Base-by-base conservation (phyloP, 352 stramenopile genomes). In the Phytophthora litchii region DNA sequence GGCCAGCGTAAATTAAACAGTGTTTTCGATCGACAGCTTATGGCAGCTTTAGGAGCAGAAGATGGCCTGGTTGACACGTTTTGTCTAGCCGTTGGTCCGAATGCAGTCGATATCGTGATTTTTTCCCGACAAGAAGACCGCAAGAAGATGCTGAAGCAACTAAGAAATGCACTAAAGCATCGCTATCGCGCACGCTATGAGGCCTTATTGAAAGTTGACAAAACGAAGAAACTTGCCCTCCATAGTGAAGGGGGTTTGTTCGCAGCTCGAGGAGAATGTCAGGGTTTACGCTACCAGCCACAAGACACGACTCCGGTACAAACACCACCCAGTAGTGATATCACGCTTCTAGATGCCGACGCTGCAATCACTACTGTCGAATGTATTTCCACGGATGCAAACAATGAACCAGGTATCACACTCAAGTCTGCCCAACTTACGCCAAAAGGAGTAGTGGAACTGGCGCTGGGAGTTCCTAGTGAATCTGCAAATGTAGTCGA, bases 1-100 rank as follows among this genome's bases (percentile, higher is more conserved):
- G 66, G 79, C 4, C 69, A 70, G 9, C 62, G 56, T 1, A 70
- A 72, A 40, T 4, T 53, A 16, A 66, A 60, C 37, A 73, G 59
- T 27, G 59, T 73, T 9, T 66, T 69, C 37, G 64, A 73, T 12
- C 47, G 50, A 19, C 58, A 64, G 13, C 17, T 72, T 31, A 72
- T 72, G 64, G 53, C 35, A 16, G 64, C 64, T 14, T 44, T 69
- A 21, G 64, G 64, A 16, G 37, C 47, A 42, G 58, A 72, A 31
- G 46, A 61, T 27, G 64, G 41, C n/a, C 40, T 69, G 17, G 52
- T 32, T n/a, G 53, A 60, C 40, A 57, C 64, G 1, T 65, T 63
- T 21, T 60, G 51, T 40, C 56, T 59, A 13, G 57, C 53, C 36
- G 23, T 67, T 36, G 19, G 53, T 11, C 57, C 57, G 1, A 67